phyloP scores from a whole-genome alignment of 2,329 filamentous ascomycete genomes.

The Cercospora citrullina region DNA sequence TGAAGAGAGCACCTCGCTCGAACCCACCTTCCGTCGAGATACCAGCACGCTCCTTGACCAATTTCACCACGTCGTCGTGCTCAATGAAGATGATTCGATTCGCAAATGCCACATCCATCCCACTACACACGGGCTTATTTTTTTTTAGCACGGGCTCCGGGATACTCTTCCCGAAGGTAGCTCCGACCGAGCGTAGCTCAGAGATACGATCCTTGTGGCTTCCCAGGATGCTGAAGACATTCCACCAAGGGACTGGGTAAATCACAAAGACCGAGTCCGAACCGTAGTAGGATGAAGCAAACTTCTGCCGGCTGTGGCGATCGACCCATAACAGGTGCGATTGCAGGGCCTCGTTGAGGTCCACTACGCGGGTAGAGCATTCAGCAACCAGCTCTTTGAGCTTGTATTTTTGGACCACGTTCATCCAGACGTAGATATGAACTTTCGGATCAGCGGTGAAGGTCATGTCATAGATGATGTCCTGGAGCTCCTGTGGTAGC shows the following conservation, averaged over 20 bases:
- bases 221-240: not conserved
- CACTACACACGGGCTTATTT: not conserved
- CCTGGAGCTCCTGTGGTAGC: not conserved
- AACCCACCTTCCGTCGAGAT: not conserved
- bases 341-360: not conserved
- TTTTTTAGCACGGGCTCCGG: not conserved
- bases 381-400: not conserved
- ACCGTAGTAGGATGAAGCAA: not conserved
- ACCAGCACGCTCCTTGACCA: not conserved
- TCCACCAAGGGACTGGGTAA: fast-evolving
- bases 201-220: not conserved
- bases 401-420: not conserved
- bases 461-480: not conserved
- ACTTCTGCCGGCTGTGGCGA: not conserved
- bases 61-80: not conserved
- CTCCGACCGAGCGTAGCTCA: not conserved
- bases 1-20: not conserved
- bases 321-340: not conserved
- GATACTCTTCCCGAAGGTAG: no score
- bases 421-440: not conserved
- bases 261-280: not conserved
- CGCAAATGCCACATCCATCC: not conserved
- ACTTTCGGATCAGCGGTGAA: not conserved
- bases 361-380: not conserved
- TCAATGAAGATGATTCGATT: not conserved